These are phyloP conservation scores for Colletotrichum cuscutae DNA, from an alignment of 2,329 filamentous ascomycete genomes.

Conservation along the genomic window DNA sequence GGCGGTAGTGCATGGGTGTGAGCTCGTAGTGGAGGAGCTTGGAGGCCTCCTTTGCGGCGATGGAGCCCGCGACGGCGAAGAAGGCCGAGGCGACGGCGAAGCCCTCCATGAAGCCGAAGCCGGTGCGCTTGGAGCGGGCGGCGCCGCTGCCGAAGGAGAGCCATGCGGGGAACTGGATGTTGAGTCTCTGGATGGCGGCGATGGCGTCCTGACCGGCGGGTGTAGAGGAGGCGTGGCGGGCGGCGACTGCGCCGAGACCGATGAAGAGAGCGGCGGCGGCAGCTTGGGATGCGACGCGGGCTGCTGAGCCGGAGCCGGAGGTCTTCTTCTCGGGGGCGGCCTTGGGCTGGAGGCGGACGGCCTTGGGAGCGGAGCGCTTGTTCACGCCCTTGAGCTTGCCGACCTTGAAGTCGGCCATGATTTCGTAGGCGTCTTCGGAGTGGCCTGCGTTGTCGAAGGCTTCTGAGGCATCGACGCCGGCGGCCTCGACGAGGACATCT, in stretches of 20 bases:
- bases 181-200: conserved; percentile 32
- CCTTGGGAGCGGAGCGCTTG: conserved; percentile 37
- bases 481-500: conserved; percentile 81
- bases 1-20: conserved; percentile 46
- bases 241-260: conserved; percentile 36
- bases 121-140: conserved; percentile 30
- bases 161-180: conserved; percentile 27
- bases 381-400: conserved; percentile 49
- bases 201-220: conserved; percentile 29
- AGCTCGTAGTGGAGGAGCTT: conserved; percentile 45
- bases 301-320: conserved; percentile 15
- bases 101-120: conserved; percentile 49
- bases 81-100: conserved; percentile 48
- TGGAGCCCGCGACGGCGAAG: conserved; percentile 44
- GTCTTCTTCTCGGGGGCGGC: not conserved
- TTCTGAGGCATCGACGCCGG: conserved; percentile 80
- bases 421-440: conserved; percentile 68
- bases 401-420: conserved; percentile 50
- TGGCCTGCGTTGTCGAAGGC: conserved; percentile 88
- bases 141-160: conserved; percentile 2
- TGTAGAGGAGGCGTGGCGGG: conserved; percentile 36
- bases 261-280: conserved; percentile 37
- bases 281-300: conserved; percentile 25
- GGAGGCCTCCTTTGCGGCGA: conserved; percentile 43
- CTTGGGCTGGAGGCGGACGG: conserved; percentile 39